Evolutionary conservation across 306 rosid species (phyloP).

Genomic region (Vicia faba): DNA sequence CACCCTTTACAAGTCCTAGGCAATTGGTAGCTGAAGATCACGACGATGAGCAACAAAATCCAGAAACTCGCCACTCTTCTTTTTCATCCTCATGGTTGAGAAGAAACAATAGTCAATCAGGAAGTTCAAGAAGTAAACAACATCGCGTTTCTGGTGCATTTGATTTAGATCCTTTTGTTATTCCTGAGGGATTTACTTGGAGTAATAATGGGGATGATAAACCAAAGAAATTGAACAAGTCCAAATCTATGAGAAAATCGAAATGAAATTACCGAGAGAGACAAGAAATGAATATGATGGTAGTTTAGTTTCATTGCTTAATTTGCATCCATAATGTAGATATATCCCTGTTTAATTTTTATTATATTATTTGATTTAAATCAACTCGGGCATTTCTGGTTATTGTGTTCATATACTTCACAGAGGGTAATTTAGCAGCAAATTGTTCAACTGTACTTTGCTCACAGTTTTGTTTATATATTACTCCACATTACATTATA

Average conservation of each 20-base stretch:
- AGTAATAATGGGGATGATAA: constrained; percentile 56
- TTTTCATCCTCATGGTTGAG: constrained; percentile 61
- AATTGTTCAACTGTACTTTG: constrained; percentile 31
- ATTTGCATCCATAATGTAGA: constrained; percentile 35
- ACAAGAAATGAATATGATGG: constrained; percentile 41
- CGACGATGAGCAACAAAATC: constrained; percentile 34
- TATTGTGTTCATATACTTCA: constrained; percentile 35
- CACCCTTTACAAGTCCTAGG: constrained; percentile 83
- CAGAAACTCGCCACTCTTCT: constrained; percentile 35
- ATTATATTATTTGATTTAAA: not conserved
- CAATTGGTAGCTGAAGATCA: constrained; percentile 52
- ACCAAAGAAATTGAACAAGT: constrained; percentile 64
- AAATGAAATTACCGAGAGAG: too few relatives aligned
- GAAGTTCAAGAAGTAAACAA: constrained; percentile 47
- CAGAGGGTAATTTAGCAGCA: constrained; percentile 4
- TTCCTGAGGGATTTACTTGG: constrained; percentile 84
- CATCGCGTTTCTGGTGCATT: constrained; percentile 39
- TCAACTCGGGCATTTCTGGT: constrained; percentile 25
- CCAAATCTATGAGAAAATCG: constrained; percentile 68
- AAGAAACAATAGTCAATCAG: constrained; percentile 56
- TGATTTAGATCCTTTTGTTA: constrained; percentile 80
- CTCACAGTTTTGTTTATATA: constrained; percentile 35
- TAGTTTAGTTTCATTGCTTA: constrained; percentile 17
- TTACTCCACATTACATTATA: not conserved
- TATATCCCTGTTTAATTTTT: constrained; percentile 35